phyloP scores from a whole-genome alignment of 2,329 filamentous ascomycete species.

The Colletotrichum sp. region DNA sequence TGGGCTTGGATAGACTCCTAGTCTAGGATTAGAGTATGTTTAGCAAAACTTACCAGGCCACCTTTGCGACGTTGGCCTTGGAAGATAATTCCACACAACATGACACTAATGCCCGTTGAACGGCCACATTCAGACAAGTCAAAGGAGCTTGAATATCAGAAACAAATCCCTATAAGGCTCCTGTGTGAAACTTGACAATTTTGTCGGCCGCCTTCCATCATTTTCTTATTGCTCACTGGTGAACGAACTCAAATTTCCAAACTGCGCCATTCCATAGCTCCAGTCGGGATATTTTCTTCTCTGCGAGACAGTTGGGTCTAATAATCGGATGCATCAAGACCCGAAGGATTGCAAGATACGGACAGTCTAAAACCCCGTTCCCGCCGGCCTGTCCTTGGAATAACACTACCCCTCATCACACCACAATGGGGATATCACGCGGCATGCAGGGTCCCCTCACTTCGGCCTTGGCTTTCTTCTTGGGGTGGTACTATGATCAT shows the following conservation, averaged over 20 bases:
- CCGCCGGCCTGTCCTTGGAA: background rate
- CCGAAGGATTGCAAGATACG: background rate
- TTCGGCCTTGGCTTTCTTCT: background rate
- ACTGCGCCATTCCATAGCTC: background rate
- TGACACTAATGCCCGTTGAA: background rate
- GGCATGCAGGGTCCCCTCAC: background rate
- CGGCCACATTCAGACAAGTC: background rate
- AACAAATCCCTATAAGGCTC: background rate
- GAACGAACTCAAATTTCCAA: background rate
- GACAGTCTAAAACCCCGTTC: background rate
- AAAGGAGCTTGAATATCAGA: background rate
- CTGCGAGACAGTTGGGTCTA: background rate
- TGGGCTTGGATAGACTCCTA: background rate
- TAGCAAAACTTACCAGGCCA: background rate
- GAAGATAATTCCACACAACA: background rate
- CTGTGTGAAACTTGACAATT: background rate
- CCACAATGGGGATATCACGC: background rate
- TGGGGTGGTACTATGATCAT: background rate
- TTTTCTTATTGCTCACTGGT: background rate
- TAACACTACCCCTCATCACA: background rate
- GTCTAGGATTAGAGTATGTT: background rate
- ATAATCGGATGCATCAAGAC: background rate
- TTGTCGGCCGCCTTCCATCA: rapidly evolving
- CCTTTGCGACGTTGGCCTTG: background rate
- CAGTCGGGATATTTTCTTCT: background rate